Conservation (phyloP, 2,329 filamentous ascomycete genomes). For the Penicillium sp. region DNA sequence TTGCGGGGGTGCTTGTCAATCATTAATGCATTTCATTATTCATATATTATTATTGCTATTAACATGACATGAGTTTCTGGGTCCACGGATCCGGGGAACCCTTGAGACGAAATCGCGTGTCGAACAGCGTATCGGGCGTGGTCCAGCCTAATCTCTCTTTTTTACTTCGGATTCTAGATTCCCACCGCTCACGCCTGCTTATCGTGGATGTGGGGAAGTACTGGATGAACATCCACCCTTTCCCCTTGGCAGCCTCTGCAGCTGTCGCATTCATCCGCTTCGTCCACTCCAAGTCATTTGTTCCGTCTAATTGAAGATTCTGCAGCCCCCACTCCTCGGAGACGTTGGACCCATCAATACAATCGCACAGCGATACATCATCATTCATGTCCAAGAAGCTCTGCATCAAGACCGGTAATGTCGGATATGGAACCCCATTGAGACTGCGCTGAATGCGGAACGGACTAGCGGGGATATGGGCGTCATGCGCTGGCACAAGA, state of each 20-base stretch:
- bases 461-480: conserved; percentile 22
- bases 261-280: conserved; percentile 22
- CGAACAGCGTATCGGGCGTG: conserved; percentile 23
- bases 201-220: conserved; percentile 22
- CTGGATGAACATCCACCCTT: conserved; percentile 23
- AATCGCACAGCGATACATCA: conserved; percentile 25
- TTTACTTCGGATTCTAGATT: conserved; percentile 23
- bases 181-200: conserved; percentile 23
- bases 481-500: conserved; percentile 24
- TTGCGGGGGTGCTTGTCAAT: neutral
- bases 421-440: conserved; percentile 27
- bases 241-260: conserved; percentile 17
- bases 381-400: conserved; percentile 26
- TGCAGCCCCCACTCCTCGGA: conserved; percentile 26
- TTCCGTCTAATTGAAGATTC: conserved; percentile 24
- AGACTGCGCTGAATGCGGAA: conserved; percentile 25
- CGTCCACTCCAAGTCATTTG: conserved; percentile 26
- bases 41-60: conserved; percentile 8
- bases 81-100: conserved; percentile 27
- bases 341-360: conserved; percentile 28
- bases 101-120: conserved; percentile 25
- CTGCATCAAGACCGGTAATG: conserved; percentile 25
- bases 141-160: conserved; percentile 24
- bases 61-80: conserved; percentile 18
- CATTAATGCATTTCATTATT: conserved; percentile 5